Percentiles rank a stretch among this genome's conserved stretches.
Evolutionary conservation across 2,329 filamentous ascomycete genomes (phyloP).

Genomic region (Monosporascus sp.): DNA sequence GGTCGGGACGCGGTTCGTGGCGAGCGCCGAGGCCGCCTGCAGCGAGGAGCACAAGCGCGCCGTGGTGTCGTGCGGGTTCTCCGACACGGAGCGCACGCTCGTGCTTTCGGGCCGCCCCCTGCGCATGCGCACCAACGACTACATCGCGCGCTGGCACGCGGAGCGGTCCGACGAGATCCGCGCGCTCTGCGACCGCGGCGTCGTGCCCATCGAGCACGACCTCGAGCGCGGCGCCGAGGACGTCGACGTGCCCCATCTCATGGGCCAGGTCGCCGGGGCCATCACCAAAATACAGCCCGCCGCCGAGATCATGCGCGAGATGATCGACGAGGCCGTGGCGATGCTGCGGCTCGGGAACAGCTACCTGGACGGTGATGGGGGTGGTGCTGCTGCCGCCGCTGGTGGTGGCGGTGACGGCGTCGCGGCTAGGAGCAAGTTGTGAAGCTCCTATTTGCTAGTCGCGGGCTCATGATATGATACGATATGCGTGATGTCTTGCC

Average conservation of each 20-base stretch:
- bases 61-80: conserved; percentile 73
- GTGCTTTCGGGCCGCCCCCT: conserved; percentile 79
- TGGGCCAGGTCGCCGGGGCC: conserved; percentile 86
- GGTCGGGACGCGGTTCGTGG: conserved; percentile 93
- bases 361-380: conserved; percentile 44
- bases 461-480: too few species aligned
- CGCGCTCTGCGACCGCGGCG: conserved; percentile 67
- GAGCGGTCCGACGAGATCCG: conserved; percentile 65
- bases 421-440: conserved; percentile 36
- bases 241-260: conserved; percentile 80
- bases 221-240: conserved; percentile 76
- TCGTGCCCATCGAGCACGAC: conserved; percentile 79
- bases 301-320: conserved; percentile 78
- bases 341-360: conserved; percentile 58
- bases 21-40: conserved; percentile 74
- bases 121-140: conserved; percentile 76
- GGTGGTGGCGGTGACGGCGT: conserved; percentile 18
- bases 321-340: conserved; percentile 72
- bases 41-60: conserved; percentile 78
- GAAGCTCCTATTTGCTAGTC: conserved; percentile 7
- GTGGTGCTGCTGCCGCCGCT: conserved; percentile 8
- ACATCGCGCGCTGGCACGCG: conserved; percentile 75
- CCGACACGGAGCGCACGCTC: conserved; percentile 76
- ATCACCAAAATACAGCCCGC: conserved; percentile 78
- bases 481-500: too few species aligned